Evolutionary conservation across 2,329 filamentous ascomycete genomes (phyloP), one percentile per base, ranked within the genome.

Genomic region (Cytospora chrysosperma): DNA sequence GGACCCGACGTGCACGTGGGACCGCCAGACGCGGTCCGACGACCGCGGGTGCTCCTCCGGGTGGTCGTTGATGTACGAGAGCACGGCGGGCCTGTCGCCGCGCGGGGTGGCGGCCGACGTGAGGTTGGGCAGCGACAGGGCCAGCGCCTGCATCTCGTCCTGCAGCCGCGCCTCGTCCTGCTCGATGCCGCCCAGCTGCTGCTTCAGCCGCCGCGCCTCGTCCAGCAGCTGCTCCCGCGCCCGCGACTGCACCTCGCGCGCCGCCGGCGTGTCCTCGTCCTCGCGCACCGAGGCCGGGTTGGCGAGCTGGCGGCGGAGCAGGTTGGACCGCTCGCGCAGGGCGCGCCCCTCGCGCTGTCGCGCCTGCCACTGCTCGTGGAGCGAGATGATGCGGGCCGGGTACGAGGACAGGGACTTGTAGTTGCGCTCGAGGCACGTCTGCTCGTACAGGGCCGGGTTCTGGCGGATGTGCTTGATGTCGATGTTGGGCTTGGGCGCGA

Each of bases 391-490:
- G 60, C 78, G 82, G 10, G 77, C 74, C 0, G 88, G 85, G 69
- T 87, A 81, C 17, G 75, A 70, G 43, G 83, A 78, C 67, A 85
- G 83, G 28, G 75, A 69, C 64, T 74, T 81, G 78, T 97, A 97
- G 75, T 97, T 97, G 69, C 95, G 88, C 69, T 93, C 88, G 65
- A 89, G 74, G 76, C 92, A 96, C 72, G 96, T 98, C 68, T 89
- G 82, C 69, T 90, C 85, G 80, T 97, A 91, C 19, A 96, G 82
- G 17, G 88, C 85, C 19, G 90, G 86, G 76, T 96, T 91, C 72
- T 92, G 85, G 63, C 93, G 93, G 74, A 99, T 97, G 78, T 95
- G 89, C 75, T 92, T 94, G 73, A 96, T 84, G 78, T 97, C 90
- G 68, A 96, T 84, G 54, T 84, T 84, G 28, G 91, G 86, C 74